Evolutionary conservation across 2,329 filamentous ascomycete genomes (phyloP), one percentile per base, ranked within the genome.

Genomic region (Epichloe aotearoae): DNA sequence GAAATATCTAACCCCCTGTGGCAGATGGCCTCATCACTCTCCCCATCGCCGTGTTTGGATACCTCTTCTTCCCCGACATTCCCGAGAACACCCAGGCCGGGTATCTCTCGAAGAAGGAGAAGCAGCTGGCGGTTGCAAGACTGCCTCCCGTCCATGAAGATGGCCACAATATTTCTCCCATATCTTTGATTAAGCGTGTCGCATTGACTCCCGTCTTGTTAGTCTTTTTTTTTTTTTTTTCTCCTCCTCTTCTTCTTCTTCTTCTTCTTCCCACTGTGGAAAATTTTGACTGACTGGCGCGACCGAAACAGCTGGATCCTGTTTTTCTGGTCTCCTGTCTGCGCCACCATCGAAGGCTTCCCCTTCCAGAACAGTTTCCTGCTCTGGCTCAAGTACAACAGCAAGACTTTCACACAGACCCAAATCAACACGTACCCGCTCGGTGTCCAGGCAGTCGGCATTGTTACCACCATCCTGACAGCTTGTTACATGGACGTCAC

Each of bases 1-100:
- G 30, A 11, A 30, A 30, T 3, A 10, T 30, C 30, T 30, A 30
- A 11, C 30, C 3, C 3, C 10, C 0, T 30, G 10, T 11, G 30
- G 30, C 30, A 30, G 30, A 87, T 59, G 83, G 83, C 1, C 68
- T 74, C 1, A 72, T 69, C 2, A 68, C 66, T 3, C 55, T 68
- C 2, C 64, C 65, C 1, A 57, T 69, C 5, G 66, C 66, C 2
- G 15, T 66, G 0, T 64, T 64, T 11, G 65, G 65, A 14, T 60
- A 64, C 57, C 49, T 67, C 26, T 57, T 68, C 41, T 68, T 69
- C 44, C 66, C 66, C 1, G 65, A 68, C 17, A 76, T 53, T 59
- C 76, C 64, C 0, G 70, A 72, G 20, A 76, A 74, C 0, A 66
- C 73, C 1, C 65, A 66, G 1, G 71, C 70, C 0, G 67, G 66